Percentiles rank a stretch among this genome's conserved stretches.
Conservation (phyloP, 495 filamentous ascomycete genomes). For the Ascobolus immersus region DNA sequence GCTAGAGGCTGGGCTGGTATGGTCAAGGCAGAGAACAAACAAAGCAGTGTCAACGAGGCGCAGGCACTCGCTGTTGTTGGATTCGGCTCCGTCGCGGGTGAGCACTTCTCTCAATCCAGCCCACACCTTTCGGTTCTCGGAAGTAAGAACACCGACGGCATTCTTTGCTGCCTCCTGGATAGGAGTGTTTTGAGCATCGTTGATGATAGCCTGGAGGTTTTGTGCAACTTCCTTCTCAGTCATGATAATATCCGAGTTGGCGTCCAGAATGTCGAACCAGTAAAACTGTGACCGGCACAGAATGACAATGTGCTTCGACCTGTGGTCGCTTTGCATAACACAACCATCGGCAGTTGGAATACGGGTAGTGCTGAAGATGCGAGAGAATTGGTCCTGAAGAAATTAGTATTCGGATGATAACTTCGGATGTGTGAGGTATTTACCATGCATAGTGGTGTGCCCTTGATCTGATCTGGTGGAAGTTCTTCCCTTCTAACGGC, state of each 20-base stretch:
- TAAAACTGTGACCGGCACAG: slow-evolving; percentile 93
- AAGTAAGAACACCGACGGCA: slow-evolving; percentile 77
- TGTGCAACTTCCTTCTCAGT: slow-evolving; percentile 79
- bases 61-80: slow-evolving; percentile 86
- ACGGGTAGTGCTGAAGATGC: slow-evolving; percentile 83
- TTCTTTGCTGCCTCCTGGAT: slow-evolving; percentile 87
- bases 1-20: slow-evolving; percentile 54
- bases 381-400: slow-evolving; percentile 59
- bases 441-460: slow-evolving; percentile 64
- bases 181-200: slow-evolving; percentile 67
- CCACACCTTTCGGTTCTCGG: slow-evolving; percentile 91
- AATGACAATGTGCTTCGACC: slow-evolving; percentile 75
- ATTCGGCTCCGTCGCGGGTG: slow-evolving; percentile 47
- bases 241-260: slow-evolving; percentile 89
- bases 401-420: slow-evolving; percentile 3
- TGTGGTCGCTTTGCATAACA: slow-evolving; percentile 78
- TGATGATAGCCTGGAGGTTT: slow-evolving; percentile 76
- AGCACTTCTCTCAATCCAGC: slow-evolving; percentile 73
- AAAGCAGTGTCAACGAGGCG: slow-evolving; percentile 85
- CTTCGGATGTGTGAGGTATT: not conserved
- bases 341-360: slow-evolving; percentile 89
- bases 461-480: slow-evolving; percentile 62
- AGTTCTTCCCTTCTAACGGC: slow-evolving; percentile 84
- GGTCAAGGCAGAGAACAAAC: slow-evolving; percentile 78
- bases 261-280: slow-evolving; percentile 94